These are phyloP conservation scores for Periconia sp. DNA, from an alignment of 2,329 filamentous ascomycete species.

Conservation along the genomic window DNA sequence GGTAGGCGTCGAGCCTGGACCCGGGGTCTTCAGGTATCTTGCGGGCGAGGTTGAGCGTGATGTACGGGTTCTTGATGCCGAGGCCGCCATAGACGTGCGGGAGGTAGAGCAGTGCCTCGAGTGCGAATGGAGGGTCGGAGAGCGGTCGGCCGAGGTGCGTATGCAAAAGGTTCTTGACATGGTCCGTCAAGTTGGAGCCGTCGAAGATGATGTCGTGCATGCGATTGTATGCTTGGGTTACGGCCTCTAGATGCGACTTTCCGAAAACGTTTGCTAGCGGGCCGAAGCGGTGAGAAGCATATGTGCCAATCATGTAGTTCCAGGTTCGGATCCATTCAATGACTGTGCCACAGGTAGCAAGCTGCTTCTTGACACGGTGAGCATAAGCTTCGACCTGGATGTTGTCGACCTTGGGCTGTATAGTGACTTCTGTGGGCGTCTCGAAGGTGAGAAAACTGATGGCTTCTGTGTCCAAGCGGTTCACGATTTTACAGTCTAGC, in stretches of 20 bases:
- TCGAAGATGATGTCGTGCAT: conserved; percentile 32
- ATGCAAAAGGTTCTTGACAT: conserved; percentile 23
- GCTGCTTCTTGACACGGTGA: conserved; percentile 24
- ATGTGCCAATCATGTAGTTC: conserved; percentile 32
- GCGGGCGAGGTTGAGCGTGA: conserved; percentile 25
- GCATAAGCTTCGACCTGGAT: conserved; percentile 23
- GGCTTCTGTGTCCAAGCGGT: conserved; percentile 1
- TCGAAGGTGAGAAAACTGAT: conserved; percentile 19
- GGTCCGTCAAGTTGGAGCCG: conserved; percentile 21
- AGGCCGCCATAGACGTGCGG: conserved; percentile 35
- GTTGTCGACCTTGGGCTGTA: conserved; percentile 15
- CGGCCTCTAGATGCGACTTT: conserved; percentile 25
- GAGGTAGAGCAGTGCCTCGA: conserved; percentile 37
- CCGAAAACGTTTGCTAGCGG: conserved; percentile 33
- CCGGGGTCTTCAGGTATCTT: conserved; percentile 13
- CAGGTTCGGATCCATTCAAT: conserved; percentile 35
- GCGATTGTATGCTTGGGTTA: conserved; percentile 28
- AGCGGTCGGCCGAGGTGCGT: conserved; percentile 7
- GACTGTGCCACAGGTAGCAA: conserved; percentile 23
- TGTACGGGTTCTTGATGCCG: conserved; percentile 36
- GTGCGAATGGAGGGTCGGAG: conserved; percentile 5
- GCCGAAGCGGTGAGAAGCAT: conserved; percentile 34
- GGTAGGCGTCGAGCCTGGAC: conserved; percentile 13
- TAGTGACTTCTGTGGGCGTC: background rate
- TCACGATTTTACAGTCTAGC: conserved; percentile 11